Conservation (phyloP, 2,329 filamentous ascomycete species). For the Beauveria pseudobassiana region DNA sequence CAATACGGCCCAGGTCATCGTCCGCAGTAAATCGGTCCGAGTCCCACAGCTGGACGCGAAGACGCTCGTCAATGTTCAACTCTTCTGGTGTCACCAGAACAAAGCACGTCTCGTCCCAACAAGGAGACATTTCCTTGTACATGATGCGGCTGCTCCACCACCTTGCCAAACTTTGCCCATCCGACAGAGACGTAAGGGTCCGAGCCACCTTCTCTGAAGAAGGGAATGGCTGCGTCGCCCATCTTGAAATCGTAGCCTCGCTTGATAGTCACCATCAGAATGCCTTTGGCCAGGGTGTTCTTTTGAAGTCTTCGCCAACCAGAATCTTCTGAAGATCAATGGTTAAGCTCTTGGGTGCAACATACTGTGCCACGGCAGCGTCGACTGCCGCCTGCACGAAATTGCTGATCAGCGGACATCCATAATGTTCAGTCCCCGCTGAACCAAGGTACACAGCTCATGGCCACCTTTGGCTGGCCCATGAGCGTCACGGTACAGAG, state of each 20-base stretch:
- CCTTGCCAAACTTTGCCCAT: slow-evolving; percentile 70
- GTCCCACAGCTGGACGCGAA: slow-evolving; percentile 68
- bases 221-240: slow-evolving; percentile 56
- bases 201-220: slow-evolving; percentile 51
- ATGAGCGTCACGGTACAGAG: slow-evolving; percentile 67
- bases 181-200: slow-evolving; percentile 66
- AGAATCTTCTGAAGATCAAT: slow-evolving; percentile 72
- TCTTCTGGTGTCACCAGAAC: slow-evolving; percentile 65
- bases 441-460: slow-evolving; percentile 65
- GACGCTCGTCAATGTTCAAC: slow-evolving; percentile 61
- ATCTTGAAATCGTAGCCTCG: slow-evolving; percentile 63
- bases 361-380: slow-evolving; percentile 66
- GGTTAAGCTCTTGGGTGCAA: slow-evolving; percentile 67
- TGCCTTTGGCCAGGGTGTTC: slow-evolving; percentile 57
- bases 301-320: slow-evolving; percentile 74
- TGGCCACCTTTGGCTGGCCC: slow-evolving; percentile 64
- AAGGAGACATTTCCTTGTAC: slow-evolving; percentile 56
- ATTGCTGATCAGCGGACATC: slow-evolving; percentile 64
- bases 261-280: slow-evolving; percentile 60
- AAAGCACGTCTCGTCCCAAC: slow-evolving; percentile 63
- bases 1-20: slow-evolving; percentile 67
- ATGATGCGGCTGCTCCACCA: slow-evolving; percentile 58
- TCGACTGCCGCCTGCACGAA: slow-evolving; percentile 71
- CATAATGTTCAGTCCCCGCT: slow-evolving; percentile 65
- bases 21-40: slow-evolving; percentile 66